Evolutionary conservation across 495 filamentous ascomycete genomes (phyloP).

Genomic region (Penicillium steckii): DNA sequence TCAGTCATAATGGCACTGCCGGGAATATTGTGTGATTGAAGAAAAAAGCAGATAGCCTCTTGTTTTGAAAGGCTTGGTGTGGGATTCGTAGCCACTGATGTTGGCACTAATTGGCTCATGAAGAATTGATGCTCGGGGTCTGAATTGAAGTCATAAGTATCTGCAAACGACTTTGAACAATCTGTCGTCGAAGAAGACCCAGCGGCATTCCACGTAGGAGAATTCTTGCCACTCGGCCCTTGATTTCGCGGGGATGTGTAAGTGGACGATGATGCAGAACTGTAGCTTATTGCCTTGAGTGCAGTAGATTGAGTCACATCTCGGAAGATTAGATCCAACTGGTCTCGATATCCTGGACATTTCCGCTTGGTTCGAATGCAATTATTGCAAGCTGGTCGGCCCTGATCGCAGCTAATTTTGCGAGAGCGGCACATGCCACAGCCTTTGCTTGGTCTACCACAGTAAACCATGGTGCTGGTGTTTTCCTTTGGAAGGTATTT

Average conservation of each 20-base stretch:
- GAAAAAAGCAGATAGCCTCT: conserved; percentile 5
- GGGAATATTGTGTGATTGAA: conserved; percentile 1
- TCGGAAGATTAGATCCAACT: conserved; percentile 9
- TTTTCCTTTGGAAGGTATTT: neutral
- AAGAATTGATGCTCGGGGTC: neutral
- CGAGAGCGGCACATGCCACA: conserved; percentile 6
- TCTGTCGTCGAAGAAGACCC: neutral
- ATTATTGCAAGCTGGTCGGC: conserved; percentile 21
- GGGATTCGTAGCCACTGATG: neutral
- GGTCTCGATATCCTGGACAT: conserved; percentile 31
- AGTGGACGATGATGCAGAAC: neutral
- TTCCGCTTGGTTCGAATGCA: conserved; percentile 17
- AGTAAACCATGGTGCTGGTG: neutral
- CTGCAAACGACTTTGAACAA: neutral
- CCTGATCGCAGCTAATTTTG: conserved; percentile 24
- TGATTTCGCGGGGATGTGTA: neutral
- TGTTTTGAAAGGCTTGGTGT: neutral
- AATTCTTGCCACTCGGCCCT: neutral
- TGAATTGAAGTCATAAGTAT: neutral
- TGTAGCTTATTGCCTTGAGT: conserved; percentile 4
- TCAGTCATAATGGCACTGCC: neutral
- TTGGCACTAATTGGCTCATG: neutral
- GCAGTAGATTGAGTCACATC: conserved; percentile 17
- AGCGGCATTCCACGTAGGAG: neutral
- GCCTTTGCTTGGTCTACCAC: conserved; percentile 9